A percentile compares a stretch with the other conserved stretches of the same genome.
Conservation (phyloP, 306 rosid species). For the Corylus avellana region DNA sequence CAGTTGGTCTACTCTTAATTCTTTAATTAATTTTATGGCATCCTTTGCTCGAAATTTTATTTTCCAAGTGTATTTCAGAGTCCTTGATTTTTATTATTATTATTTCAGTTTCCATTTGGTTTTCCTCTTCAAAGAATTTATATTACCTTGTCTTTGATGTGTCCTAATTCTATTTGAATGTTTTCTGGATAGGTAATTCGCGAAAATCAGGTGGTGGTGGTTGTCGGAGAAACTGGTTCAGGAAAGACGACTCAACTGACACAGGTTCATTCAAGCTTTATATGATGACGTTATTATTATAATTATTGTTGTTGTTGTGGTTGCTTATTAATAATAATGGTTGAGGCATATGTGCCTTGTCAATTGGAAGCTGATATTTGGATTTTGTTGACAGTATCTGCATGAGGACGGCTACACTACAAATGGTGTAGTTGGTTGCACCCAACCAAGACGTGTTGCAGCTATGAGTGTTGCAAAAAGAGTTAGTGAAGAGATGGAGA, state of each 20-base stretch:
- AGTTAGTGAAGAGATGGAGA: slow-evolving; percentile 99
- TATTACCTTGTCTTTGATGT: slow-evolving; percentile 10
- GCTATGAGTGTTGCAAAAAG: slow-evolving; percentile 99
- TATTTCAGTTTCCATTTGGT: slow-evolving; percentile 8
- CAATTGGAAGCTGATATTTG: slow-evolving; percentile 32
- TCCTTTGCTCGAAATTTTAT: slow-evolving; percentile 6
- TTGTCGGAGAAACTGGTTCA: slow-evolving; percentile 99
- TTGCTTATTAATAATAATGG: background rate
- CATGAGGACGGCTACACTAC: slow-evolving; percentile 87
- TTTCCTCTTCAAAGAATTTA: slow-evolving; percentile 16
- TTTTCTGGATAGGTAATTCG: slow-evolving; percentile 68
- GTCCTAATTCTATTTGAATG: slow-evolving; percentile 17
- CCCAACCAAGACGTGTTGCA: slow-evolving; percentile 99
- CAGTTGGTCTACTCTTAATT: background rate
- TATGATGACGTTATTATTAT: background rate
- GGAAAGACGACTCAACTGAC: slow-evolving; percentile 98
- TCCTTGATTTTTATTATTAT: background rate
- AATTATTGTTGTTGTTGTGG: background rate
- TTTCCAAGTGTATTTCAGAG: background rate
- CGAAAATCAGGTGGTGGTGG: slow-evolving; percentile 90
- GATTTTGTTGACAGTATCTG: slow-evolving; percentile 68
- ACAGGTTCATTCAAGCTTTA: slow-evolving; percentile 56
- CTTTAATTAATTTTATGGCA: background rate
- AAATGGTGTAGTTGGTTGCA: slow-evolving; percentile 84
- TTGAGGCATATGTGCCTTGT: slow-evolving; percentile 7